Base-by-base conservation (phyloP, 805 yeast genomes). In the Monosporozyma siamensis region DNA sequence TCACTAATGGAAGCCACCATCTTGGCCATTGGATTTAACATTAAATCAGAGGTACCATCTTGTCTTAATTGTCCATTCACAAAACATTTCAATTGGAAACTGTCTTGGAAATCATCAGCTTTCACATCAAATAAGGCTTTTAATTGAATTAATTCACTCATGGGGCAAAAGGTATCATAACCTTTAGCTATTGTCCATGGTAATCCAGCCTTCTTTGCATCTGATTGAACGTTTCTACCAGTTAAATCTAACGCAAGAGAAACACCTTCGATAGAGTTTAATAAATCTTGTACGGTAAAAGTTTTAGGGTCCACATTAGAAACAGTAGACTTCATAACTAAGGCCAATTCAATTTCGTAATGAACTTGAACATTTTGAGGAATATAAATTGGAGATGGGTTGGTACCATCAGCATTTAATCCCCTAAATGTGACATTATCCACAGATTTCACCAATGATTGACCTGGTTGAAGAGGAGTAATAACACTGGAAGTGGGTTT, bases 101-200 rank as follows among this genome's bases (percentile, higher is more conserved):
- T 43, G 21, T 49, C 49, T 21, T 71, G 71, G 46, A 87, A 71
- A n/a, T 36, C 47, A n/a, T 30, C 40, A 36, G 36, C 44, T 42
- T 68, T 65, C 45, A 71, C 71, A 53, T 82, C 84, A 4, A 78
- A 72, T 43, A 92, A 77, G 47, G 69, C 59, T 0, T 59, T 61
- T 54, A 83, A 82, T 8, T 89, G 75, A 42, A 92, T 80, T 50
- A 78, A 76, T 17, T 68, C 63, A 6, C 95, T 81, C n/a, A 92
- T 59, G 1, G 99, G 99, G 59, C 85, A 71, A 63, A 92, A 92
- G 0, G 98, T 90, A 58, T 92, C 99, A 61, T 88, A 90, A 0
- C 98, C 98, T 60, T 92, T 92, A 27, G 92, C 95, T 50, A 88
- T 86, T 4, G 90, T 66, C 99, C 99, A 92, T 4, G 99, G 98